phyloP scores from a whole-genome alignment of 306 rosid genomes.

The Acacia confusa region DNA sequence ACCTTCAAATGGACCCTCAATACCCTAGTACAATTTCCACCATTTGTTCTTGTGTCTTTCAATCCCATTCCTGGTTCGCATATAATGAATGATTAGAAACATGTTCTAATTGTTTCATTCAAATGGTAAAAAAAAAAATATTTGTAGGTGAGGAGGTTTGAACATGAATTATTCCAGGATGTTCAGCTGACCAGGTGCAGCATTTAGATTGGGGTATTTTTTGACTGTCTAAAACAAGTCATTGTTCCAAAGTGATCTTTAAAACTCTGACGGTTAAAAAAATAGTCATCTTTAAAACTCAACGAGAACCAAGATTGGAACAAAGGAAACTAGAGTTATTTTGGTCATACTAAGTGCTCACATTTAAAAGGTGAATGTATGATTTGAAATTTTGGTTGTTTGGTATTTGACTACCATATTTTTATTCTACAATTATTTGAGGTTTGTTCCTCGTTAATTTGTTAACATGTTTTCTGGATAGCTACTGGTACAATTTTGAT shows the following conservation, averaged over 20 bases:
- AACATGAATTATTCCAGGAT: background rate
- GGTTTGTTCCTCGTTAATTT: constrained; percentile 10
- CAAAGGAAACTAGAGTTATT: background rate
- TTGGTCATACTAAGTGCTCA: background rate
- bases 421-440: background rate
- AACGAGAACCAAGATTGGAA: background rate
- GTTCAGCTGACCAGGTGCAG: background rate
- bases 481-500: constrained; percentile 91
- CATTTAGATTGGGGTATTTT: background rate
- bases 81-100: constrained; percentile 16
- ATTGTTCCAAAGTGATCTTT: background rate
- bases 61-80: background rate
- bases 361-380: background rate
- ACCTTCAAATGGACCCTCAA: background rate
- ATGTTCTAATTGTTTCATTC: constrained; percentile 3
- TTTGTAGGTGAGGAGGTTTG: background rate
- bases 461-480: constrained; percentile 40
- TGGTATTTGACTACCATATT: constrained; percentile 3
- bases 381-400: constrained; percentile 5
- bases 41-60: background rate
- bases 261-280: background rate
- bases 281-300: constrained; percentile 5
- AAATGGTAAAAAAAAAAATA: background rate
- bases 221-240: background rate
- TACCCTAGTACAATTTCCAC: background rate